Evolutionary conservation across 805 yeast genomes (phyloP).

Genomic region (Metschnikowia continentalis): DNA sequence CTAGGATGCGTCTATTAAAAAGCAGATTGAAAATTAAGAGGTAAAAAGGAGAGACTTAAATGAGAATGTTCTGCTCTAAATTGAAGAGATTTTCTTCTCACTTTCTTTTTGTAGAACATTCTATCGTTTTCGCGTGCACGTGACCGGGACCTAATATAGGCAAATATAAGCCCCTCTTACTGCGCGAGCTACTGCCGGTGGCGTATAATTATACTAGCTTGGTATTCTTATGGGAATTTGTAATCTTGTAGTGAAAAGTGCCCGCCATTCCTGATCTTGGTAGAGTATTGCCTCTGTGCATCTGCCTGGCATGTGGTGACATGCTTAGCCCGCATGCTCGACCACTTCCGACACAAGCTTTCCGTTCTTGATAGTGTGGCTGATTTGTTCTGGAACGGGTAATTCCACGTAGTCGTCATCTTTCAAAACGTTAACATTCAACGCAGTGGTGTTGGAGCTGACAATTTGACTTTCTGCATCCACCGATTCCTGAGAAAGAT

Average conservation of each 20-base stretch:
- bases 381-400: conserved; percentile 89
- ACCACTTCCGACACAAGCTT: conserved; percentile 67
- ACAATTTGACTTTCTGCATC: conserved; percentile 62
- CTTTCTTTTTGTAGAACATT: conserved; percentile 18
- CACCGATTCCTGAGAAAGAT: conserved; percentile 68
- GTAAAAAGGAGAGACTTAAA: not conserved
- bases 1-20: not conserved
- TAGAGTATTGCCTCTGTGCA: not conserved
- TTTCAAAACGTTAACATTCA: conserved; percentile 80
- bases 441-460: conserved; percentile 79
- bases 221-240: not conserved
- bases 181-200: not conserved
- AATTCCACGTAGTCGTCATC: conserved; percentile 75
- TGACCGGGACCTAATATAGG: conserved; percentile 5
- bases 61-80: not conserved
- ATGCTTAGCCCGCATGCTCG: conserved; percentile 65
- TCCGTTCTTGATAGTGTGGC: conserved; percentile 63
- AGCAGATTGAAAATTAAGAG: not conserved
- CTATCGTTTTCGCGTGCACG: conserved; percentile 20
- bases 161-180: not conserved
- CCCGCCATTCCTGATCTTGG: not conserved
- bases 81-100: conserved; percentile 17
- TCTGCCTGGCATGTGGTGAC: not conserved
- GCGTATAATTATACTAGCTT: not conserved
- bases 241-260: not conserved